Percentiles rank a stretch among this genome's conserved stretches.
These are phyloP conservation scores for Neodidymelliopsis sp. DNA, from an alignment of 2,329 filamentous ascomycete species.

Conservation along the genomic window DNA sequence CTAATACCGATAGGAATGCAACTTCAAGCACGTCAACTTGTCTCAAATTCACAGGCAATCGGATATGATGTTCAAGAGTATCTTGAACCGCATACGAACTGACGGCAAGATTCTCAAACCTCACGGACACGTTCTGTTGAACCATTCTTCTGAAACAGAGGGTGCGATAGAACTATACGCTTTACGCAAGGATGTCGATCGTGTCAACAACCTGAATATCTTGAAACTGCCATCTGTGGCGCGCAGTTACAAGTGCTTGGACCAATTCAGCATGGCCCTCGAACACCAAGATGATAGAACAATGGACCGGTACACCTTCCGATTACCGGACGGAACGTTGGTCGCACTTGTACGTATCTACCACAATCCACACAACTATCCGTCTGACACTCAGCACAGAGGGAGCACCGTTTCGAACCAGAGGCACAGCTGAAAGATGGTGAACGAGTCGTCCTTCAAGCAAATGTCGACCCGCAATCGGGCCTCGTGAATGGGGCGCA, in stretches of 20 bases:
- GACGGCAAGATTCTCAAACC: constrained; percentile 44
- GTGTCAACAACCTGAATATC: constrained; percentile 46
- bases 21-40: constrained; percentile 63
- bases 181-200: constrained; percentile 46
- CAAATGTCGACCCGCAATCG: constrained; percentile 53
- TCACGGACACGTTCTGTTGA: constrained; percentile 45
- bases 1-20: constrained; percentile 49
- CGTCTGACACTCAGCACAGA: constrained; percentile 9
- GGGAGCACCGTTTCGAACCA: constrained; percentile 57
- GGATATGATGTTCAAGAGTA: constrained; percentile 61
- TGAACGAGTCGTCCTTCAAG: constrained; percentile 62
- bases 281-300: constrained; percentile 31
- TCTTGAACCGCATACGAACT: constrained; percentile 64
- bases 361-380: not conserved
- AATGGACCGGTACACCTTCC: constrained; percentile 18
- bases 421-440: constrained; percentile 57
- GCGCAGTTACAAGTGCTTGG: constrained; percentile 45
- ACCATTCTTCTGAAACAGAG: constrained; percentile 53
- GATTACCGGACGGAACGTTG: constrained; percentile 20
- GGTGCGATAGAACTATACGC: constrained; percentile 58
- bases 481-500: constrained; percentile 49
- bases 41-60: constrained; percentile 65
- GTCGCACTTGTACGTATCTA: constrained; percentile 26
- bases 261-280: constrained; percentile 53
- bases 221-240: constrained; percentile 34